phyloP scores from a whole-genome alignment of 2,329 filamentous ascomycete species.

The Monosporascus sp. region DNA sequence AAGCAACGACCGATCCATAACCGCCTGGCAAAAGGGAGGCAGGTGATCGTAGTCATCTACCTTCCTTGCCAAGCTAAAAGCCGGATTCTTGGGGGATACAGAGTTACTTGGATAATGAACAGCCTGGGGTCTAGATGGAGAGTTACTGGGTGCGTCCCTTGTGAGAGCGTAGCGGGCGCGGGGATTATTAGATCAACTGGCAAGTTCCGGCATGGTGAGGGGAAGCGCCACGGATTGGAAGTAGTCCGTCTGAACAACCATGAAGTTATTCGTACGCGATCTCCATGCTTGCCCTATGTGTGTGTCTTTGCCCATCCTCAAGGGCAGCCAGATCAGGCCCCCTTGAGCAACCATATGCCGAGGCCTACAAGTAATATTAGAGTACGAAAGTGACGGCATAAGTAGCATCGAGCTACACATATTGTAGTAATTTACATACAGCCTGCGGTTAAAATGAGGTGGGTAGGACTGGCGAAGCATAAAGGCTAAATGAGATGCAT shows the following conservation, averaged over 20 bases:
- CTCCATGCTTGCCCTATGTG: background rate
- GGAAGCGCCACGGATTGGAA: no score
- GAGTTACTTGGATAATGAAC: background rate
- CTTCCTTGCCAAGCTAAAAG: background rate
- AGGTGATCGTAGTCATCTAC: background rate
- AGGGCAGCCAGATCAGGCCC: no score
- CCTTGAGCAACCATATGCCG: no score
- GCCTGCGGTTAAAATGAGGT: slow-evolving; percentile 10
- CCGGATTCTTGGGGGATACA: background rate
- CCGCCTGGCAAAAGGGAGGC: no score
- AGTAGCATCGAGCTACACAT: background rate
- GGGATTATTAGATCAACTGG: background rate
- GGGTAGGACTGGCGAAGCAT: background rate
- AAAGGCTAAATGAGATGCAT: slow-evolving; percentile 9
- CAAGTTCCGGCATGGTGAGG: background rate
- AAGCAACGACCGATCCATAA: no score
- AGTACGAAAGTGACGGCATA: background rate
- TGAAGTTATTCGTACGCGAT: background rate
- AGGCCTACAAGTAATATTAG: no score
- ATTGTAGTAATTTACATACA: slow-evolving; percentile 9
- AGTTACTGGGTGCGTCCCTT: background rate
- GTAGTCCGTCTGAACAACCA: background rate
- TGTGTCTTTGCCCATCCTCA: no score
- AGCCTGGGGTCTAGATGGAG: background rate
- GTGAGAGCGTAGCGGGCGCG: background rate